Evolutionary conservation across 768 basidiomycete genomes (phyloP), one percentile per base, ranked within the genome.

Genomic region (Suillus clintonianus): DNA sequence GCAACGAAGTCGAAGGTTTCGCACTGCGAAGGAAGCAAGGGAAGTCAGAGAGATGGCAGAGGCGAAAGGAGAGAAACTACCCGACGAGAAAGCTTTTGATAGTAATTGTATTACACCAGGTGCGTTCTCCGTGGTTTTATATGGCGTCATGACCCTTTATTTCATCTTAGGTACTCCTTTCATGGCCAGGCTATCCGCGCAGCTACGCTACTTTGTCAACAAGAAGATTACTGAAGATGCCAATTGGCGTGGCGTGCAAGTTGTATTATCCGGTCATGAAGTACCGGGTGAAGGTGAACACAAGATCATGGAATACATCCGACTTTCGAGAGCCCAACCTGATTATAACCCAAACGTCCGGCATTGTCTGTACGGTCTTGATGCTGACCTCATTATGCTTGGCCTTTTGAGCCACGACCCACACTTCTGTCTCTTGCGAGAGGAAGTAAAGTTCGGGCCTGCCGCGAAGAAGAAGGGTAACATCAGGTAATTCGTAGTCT

Each of bases 261-360:
- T 99, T 24, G 92, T 99, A 43, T 82, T 99, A 42, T 97, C 94
- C 34, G 97, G 97, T 13, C 95, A 99, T 76, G 97, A 99, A 70
- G 96, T 98, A 4, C 97, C 97, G 0, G 97, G 97, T 68, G 97
- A 99, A 78, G 97, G 97, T 64, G 97, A 99, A 74, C 97, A 99
- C 86, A 99, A 99, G 83, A 96, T 99, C 69, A 98, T 99, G 92
- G 97, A 98, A 75, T 99, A 96, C 78, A 99, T 99, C 74, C 90
- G 97, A 43, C 79, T 95, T 65, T 89, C 91, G 59, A 91, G 96
- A 69, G 96, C 97, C 36, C 97, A 99, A 76, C 93, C 92, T 9
- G 90, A 94, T 74, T 96, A 99, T 80, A 91, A 97, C 78, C 94
- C 97, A 4, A 99, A 98, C 77, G 86, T 95, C 61, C 90, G 97